These are phyloP conservation scores for Peribolospora baueri DNA, from an alignment of 768 basidiomycete genomes.

Conservation along the genomic window DNA sequence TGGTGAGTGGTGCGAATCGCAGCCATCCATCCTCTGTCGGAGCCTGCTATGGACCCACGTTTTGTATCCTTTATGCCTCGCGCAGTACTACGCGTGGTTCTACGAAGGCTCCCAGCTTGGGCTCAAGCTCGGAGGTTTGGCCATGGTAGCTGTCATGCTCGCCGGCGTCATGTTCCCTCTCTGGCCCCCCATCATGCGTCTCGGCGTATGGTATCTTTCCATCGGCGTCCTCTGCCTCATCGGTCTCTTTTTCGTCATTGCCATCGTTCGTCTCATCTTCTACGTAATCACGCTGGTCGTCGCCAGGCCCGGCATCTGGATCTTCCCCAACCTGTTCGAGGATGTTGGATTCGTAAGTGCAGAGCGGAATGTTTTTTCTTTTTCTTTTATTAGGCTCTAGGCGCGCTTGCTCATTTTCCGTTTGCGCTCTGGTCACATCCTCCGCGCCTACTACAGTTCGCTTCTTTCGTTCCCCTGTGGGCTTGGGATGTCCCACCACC, in stretches of 20 bases:
- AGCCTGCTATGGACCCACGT: too few species aligned
- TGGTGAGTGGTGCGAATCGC: too few species aligned
- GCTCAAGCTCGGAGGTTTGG: constrained; percentile 66
- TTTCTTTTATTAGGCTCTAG: not conserved
- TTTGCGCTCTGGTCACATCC: not conserved
- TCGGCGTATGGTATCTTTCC: constrained; percentile 88
- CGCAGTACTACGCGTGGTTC: constrained; percentile 84
- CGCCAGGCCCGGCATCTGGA: constrained; percentile 82
- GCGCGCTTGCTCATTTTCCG: not conserved
- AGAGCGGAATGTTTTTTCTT: too few species aligned
- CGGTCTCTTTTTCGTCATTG: constrained; percentile 69
- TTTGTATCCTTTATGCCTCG: too few species aligned
- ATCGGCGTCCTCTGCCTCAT: constrained; percentile 68
- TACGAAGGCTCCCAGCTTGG: constrained; percentile 84
- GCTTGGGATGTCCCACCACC: constrained; percentile 76
- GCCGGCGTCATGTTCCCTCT: constrained; percentile 98
- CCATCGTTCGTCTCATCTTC: constrained; percentile 73
- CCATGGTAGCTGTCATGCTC: constrained; percentile 80
- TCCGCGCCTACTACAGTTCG: constrained; percentile 34
- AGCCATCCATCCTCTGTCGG: constrained; percentile 18
- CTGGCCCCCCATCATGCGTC: constrained; percentile 77
- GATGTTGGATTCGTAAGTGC: constrained; percentile 88
- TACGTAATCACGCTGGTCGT: constrained; percentile 75
- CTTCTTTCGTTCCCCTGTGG: constrained; percentile 90
- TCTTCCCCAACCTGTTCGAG: constrained; percentile 92